Evolutionary conservation across 2,329 filamentous ascomycete genomes (phyloP).

Genomic region (Zasmidium angulare): DNA sequence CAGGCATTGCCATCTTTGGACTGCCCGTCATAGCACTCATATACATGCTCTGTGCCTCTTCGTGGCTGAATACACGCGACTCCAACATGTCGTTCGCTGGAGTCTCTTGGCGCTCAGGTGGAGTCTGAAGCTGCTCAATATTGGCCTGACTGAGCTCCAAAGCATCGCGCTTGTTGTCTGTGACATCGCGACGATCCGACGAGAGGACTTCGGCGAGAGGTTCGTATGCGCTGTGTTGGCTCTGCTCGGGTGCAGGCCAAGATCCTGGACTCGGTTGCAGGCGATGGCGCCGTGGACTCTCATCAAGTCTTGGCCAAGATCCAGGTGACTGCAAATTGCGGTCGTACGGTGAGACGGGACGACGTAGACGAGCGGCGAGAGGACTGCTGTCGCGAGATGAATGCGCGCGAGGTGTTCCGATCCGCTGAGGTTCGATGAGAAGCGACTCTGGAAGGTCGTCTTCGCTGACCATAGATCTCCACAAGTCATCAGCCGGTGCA

Average conservation of each 20-base stretch:
- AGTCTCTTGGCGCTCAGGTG: conserved; percentile 4
- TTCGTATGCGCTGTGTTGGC: conserved; percentile 20
- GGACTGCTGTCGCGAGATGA: conserved; percentile 24
- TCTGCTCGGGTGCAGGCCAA: conserved; percentile 28
- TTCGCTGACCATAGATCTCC: conserved; percentile 33
- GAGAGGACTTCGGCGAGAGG: conserved; percentile 21
- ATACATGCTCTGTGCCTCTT: conserved; percentile 84
- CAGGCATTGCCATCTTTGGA: conserved; percentile 37
- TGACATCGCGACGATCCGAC: conserved; percentile 8
- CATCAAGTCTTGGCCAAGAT: conserved; percentile 31
- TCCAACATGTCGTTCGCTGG: conserved; percentile 35
- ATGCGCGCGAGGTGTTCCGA: conserved; percentile 9
- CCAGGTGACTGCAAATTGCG: conserved; percentile 24
- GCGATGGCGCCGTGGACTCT: conserved; percentile 19
- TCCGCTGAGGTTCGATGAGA: conserved; percentile 20
- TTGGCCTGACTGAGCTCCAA: conserved; percentile 12
- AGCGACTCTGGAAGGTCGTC: conserved; percentile 32
- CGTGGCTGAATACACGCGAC: conserved; percentile 73
- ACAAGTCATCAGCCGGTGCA: conserved; percentile 29
- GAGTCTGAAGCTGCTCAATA: conserved; percentile 2
- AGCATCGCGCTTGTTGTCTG: conserved; percentile 28
- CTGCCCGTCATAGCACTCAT: conserved; percentile 63
- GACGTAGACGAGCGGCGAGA: conserved; percentile 15
- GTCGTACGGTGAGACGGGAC: conserved; percentile 27
- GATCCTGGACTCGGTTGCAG: conserved; percentile 24